Base-by-base conservation (phyloP, 2,329 filamentous ascomycete species). In the Colletotrichum eleusines region DNA sequence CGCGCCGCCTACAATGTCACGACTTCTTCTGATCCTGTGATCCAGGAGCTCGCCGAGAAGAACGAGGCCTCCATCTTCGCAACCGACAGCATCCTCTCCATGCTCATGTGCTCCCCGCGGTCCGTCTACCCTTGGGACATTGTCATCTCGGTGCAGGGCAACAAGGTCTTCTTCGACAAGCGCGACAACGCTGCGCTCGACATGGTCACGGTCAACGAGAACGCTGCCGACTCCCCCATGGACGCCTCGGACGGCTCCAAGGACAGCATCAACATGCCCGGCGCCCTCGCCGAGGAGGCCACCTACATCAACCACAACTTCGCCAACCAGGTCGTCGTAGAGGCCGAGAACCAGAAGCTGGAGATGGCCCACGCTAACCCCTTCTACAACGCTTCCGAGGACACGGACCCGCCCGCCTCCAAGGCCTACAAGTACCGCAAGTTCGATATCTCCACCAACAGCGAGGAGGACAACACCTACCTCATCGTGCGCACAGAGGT, bases 271-370 rank as follows among this genome's bases (percentile, higher is more conserved):
- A 99, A 99, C 89, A 94, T 94, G 79, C 96, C 96, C n/a, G 85
- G 87, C 66, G 94, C 95, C 64, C 90, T 99, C 69, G 95, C 97
- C 78, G 92, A 98, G 82, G 96, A 99, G 85, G 96, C 96, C 66
- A 99, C 96, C 63, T 97, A 98, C 86, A 99, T 99, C 89, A 99
- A 99, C 90, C 96, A 98, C 89, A 97, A 98, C 87, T 99, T 99
- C 82, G 93, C 94, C 76, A 94, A 97, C 83, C 96, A 99, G 86
- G 94, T 97, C 62, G 95, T 99, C 75, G 83, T 90, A 76, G 96
- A 99, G 86, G 92, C 88, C 76, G 89, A 94, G 74, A 87, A 85
- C 73, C 85, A 90, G 80, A 97, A 96, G 87, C 87, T 94, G 74
- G 89, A 93, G 76, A 96, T 98, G 91, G 79, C 90, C 71, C 88